Conservation (phyloP, 768 basidiomycete species). For the Pisolithus albus region DNA sequence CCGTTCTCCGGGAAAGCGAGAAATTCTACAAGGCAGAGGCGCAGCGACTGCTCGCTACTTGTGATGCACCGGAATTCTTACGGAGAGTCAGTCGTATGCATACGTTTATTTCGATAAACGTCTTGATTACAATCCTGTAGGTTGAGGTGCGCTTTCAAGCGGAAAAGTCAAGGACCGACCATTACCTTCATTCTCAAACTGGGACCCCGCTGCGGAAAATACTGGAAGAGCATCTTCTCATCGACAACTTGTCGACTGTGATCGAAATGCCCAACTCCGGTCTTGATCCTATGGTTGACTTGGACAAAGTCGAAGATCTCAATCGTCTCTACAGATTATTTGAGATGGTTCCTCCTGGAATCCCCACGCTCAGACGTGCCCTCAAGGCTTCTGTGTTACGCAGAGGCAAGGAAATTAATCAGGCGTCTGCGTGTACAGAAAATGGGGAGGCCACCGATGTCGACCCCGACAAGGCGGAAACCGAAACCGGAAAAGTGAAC, state of each 20-base stretch:
- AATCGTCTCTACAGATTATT: slow-evolving; percentile 75
- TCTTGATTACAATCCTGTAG: slow-evolving; percentile 34
- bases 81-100: slow-evolving; percentile 48
- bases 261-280: slow-evolving; percentile 81
- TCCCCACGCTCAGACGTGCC: slow-evolving; percentile 53
- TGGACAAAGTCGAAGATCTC: slow-evolving; percentile 69
- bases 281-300: slow-evolving; percentile 79
- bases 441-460: slow-evolving; percentile 27
- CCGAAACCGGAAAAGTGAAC: slow-evolving; percentile 29
- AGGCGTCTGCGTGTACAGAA: slow-evolving; percentile 40
- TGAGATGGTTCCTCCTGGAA: slow-evolving; percentile 57
- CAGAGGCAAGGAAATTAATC: slow-evolving; percentile 78
- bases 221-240: slow-evolving; percentile 70
- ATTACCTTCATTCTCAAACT: slow-evolving; percentile 80
- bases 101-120: not conserved
- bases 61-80: slow-evolving; percentile 79
- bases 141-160: slow-evolving; percentile 74
- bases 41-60: slow-evolving; percentile 57
- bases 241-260: slow-evolving; percentile 67
- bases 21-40: slow-evolving; percentile 78
- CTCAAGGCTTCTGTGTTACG: slow-evolving; percentile 66
- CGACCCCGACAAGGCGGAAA: slow-evolving; percentile 31
- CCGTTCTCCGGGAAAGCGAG: slow-evolving; percentile 69
- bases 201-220: slow-evolving; percentile 62
- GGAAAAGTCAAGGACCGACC: slow-evolving; percentile 77